phyloP scores from a whole-genome alignment of 345 rosid species.

The Melastoma malabathricum region DNA sequence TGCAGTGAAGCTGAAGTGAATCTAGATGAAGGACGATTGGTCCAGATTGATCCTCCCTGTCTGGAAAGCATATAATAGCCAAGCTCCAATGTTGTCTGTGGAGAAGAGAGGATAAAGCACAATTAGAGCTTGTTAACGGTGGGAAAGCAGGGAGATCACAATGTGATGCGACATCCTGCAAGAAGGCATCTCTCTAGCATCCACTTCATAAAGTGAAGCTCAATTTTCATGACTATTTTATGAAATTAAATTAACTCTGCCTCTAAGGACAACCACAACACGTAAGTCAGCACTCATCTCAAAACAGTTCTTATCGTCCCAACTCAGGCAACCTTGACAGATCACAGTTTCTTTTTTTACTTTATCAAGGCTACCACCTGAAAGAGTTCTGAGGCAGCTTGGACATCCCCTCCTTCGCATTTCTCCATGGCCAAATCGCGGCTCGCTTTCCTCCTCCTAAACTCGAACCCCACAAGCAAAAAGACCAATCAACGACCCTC shows the following conservation, averaged over 20 bases:
- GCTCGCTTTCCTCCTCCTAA: constrained; percentile 53
- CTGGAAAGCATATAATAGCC: constrained; percentile 79
- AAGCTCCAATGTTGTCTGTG: constrained; percentile 90
- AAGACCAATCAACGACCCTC: neutral
- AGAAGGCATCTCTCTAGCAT: too few relatives aligned
- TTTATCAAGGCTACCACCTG: constrained; percentile 29
- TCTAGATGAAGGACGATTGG: constrained; percentile 83
- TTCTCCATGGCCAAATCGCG: constrained; percentile 52
- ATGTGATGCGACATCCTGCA: too few relatives aligned
- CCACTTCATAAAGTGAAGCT: too few relatives aligned
- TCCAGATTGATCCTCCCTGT: constrained; percentile 63
- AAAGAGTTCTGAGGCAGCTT: constrained; percentile 62
- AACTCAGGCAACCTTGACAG: too few relatives aligned
- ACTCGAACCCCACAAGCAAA: neutral
- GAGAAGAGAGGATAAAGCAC: neutral
- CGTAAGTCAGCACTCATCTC: too few relatives aligned
- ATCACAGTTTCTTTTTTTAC: too few relatives aligned
- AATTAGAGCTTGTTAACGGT: neutral
- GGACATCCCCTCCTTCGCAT: constrained; percentile 59
- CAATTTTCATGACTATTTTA: too few relatives aligned
- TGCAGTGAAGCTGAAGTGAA: constrained; percentile 62
- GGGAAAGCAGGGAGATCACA: neutral
- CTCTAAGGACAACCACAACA: too few relatives aligned
- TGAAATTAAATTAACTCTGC: too few relatives aligned
- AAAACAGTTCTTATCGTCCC: too few relatives aligned